These are phyloP conservation scores for Aphanomyces euteiches DNA, from an alignment of 352 stramenopile genomes.

Conservation along the genomic window DNA sequence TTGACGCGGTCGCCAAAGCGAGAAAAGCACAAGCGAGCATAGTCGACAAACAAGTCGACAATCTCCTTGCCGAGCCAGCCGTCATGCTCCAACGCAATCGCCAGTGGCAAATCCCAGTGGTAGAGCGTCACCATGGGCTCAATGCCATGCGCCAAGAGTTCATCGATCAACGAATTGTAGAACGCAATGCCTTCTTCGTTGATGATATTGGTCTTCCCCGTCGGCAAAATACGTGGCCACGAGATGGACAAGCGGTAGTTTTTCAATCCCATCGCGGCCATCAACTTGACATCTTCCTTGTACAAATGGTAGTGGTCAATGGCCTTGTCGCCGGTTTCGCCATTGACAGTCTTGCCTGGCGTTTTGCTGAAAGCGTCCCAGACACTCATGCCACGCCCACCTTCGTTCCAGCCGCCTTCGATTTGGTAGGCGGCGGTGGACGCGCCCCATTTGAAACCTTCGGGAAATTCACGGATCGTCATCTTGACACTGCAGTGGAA, in stretches of 20 bases:
- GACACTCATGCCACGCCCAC: constrained; percentile 73
- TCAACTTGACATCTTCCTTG: constrained; percentile 87
- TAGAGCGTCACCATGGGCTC: constrained; percentile 91
- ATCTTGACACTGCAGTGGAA: background rate
- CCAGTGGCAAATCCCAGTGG: constrained; percentile 93
- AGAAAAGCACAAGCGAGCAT: constrained; percentile 85
- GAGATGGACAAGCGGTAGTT: constrained; percentile 89
- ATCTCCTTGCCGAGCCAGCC: constrained; percentile 53
- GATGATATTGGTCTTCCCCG: constrained; percentile 50
- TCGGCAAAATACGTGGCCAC: constrained; percentile 89
- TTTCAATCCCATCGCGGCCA: constrained; percentile 86
- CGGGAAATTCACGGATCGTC: constrained; percentile 36
- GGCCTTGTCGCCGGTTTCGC: constrained; percentile 77
- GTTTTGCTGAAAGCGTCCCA: constrained; percentile 88
- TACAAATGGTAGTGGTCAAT: constrained; percentile 90
- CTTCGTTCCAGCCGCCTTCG: constrained; percentile 81
- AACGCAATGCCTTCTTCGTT: constrained; percentile 86
- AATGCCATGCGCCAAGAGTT: constrained; percentile 76
- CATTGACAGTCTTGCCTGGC: constrained; percentile 55
- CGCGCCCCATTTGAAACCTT: constrained; percentile 80
- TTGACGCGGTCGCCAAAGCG: constrained; percentile 90
- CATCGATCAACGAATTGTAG: constrained; percentile 89
- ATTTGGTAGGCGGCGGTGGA: constrained; percentile 92
- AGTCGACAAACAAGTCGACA: constrained; percentile 66
- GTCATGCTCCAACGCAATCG: constrained; percentile 73